phyloP scores from a whole-genome alignment of 495 filamentous ascomycete genomes.

The Aspergillus egyptiacus region DNA sequence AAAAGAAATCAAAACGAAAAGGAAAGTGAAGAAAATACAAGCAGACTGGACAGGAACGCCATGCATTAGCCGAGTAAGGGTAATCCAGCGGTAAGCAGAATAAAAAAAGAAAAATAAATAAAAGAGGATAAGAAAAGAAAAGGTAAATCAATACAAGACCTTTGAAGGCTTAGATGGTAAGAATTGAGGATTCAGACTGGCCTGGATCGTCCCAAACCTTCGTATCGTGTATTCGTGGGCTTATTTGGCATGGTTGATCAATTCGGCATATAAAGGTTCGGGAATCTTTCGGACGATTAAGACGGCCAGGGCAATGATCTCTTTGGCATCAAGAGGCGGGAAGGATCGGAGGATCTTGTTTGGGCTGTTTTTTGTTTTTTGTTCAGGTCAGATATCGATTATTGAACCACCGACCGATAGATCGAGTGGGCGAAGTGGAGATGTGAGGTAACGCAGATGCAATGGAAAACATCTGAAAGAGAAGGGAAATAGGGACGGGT shows the following conservation, averaged over 20 bases:
- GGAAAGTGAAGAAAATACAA: constrained; percentile 5
- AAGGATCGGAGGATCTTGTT: constrained; percentile 89
- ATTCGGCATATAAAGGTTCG: constrained; percentile 78
- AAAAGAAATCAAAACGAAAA: neutral
- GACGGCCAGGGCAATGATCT: constrained; percentile 73
- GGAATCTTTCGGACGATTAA: constrained; percentile 80
- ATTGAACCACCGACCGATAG: constrained; percentile 13
- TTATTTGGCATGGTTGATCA: constrained; percentile 80
- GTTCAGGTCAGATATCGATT: neutral
- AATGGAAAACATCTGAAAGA: neutral
- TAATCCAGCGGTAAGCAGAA: neutral
- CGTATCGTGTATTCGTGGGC: neutral
- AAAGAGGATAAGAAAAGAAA: neutral
- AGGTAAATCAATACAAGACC: constrained; percentile 5
- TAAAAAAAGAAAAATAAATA: constrained; percentile 7
- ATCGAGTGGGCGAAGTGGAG: neutral
- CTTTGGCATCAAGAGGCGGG: constrained; percentile 72
- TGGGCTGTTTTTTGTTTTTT: constrained; percentile 51
- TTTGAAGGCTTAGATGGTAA: too few species aligned
- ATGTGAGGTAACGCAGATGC: too few species aligned
- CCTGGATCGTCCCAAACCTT: too few species aligned
- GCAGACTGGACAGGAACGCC: neutral
- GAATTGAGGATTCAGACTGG: too few species aligned
- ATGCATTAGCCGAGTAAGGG: neutral
- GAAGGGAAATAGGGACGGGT: neutral